Conservation (phyloP, 352 stramenopile genomes). For the Pythium guiyangense region DNA sequence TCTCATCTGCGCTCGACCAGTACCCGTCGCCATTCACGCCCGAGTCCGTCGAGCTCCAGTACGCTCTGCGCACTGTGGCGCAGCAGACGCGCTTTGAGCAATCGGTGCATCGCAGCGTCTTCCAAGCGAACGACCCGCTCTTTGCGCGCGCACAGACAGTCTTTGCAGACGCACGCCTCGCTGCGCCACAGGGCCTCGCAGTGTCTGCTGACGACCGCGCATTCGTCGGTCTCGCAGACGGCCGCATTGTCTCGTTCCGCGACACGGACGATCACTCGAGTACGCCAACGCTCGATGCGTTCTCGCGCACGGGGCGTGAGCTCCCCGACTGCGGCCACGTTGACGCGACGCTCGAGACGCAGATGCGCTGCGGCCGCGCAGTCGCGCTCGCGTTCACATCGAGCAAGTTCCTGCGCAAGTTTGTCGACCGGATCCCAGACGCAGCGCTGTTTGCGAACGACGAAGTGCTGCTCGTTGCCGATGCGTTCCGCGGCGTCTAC, state of each 20-base stretch:
- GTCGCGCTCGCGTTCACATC: conserved; percentile 43
- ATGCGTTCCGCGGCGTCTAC: conserved; percentile 55
- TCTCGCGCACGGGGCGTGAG: conserved; percentile 40
- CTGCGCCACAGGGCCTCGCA: conserved; percentile 37
- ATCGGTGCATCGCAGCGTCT: not conserved
- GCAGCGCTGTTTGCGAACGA: conserved; percentile 35
- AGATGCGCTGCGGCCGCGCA: conserved; percentile 43
- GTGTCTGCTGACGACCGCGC: conserved; percentile 38
- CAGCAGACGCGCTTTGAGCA: conserved; percentile 34
- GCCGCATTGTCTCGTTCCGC: conserved; percentile 43
- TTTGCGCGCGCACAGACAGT: conserved; percentile 25
- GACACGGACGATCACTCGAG: not conserved
- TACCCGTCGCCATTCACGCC: conserved; percentile 34
- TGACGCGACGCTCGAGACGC: conserved; percentile 18
- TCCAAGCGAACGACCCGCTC: conserved; percentile 12
- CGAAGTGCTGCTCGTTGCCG: conserved; percentile 54
- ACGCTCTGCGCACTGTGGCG: conserved; percentile 30
- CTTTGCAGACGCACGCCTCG: conserved; percentile 27
- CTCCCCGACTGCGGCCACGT: conserved; percentile 19
- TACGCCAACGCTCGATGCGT: conserved; percentile 14
- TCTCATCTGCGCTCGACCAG: conserved; percentile 49
- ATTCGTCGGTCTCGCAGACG: conserved; percentile 47
- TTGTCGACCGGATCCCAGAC: conserved; percentile 36
- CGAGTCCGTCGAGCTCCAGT: conserved; percentile 24
- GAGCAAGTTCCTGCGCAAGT: conserved; percentile 30